phyloP scores from a whole-genome alignment of 2,329 filamentous ascomycete genomes.

The Ophiostoma australiae region DNA sequence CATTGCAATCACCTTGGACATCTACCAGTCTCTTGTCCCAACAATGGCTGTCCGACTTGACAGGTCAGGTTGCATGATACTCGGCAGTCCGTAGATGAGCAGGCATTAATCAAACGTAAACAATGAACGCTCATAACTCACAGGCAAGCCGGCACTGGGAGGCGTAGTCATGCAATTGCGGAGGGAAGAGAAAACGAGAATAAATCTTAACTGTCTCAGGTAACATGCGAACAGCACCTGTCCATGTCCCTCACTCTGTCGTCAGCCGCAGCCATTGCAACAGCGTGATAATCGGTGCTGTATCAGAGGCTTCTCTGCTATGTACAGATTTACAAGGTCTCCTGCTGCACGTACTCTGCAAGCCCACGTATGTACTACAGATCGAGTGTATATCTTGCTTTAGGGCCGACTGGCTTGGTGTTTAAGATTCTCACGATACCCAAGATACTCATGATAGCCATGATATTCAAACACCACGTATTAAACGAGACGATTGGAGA shows the following conservation, averaged over 20 bases:
- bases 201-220: neutral
- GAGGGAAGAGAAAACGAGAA: neutral
- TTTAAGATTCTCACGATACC: too few relatives aligned
- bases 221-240: neutral
- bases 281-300: neutral
- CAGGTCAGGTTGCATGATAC: conserved; percentile 20
- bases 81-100: conserved; percentile 19
- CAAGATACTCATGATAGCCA: too few relatives aligned
- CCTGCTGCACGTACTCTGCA: neutral
- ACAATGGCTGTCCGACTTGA: conserved; percentile 19
- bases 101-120: neutral
- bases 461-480: too few relatives aligned
- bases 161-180: neutral
- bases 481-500: neutral
- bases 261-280: neutral
- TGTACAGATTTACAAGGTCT: neutral
- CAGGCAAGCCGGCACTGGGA: neutral
- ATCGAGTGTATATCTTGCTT: neutral
- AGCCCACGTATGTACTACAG: neutral
- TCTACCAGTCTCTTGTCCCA: neutral
- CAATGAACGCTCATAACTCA: neutral
- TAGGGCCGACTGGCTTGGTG: neutral
- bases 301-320: too few relatives aligned
- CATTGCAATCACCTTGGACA: neutral
- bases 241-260: neutral